These are phyloP conservation scores for Blastocystis sp. DNA, from an alignment of 352 stramenopile genomes.

Conservation along the genomic window DNA sequence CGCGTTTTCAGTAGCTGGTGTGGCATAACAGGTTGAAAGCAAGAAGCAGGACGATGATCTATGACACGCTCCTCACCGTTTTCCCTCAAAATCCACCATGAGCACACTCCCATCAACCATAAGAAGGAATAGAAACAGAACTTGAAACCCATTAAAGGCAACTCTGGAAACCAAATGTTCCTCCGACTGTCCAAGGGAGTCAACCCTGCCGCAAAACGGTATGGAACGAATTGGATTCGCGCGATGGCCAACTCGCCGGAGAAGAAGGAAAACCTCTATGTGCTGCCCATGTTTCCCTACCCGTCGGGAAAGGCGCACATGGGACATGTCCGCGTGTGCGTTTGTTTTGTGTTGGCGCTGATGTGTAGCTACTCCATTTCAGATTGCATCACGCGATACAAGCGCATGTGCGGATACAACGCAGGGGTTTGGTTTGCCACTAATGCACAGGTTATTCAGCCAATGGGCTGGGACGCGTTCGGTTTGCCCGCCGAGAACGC, in stretches of 20 bases:
- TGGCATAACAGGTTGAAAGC: too few relatives aligned
- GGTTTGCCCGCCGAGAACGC: slow-evolving; percentile 98
- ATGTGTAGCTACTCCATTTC: slow-evolving; percentile 81
- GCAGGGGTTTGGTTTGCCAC: slow-evolving; percentile 73
- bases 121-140: too few relatives aligned
- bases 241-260: not conserved
- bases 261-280: slow-evolving; percentile 77
- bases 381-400: slow-evolving; percentile 93
- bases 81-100: too few relatives aligned
- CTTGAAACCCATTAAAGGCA: not conserved
- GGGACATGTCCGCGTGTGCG: slow-evolving; percentile 93
- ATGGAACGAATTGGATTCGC: not conserved
- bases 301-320: slow-evolving; percentile 94
- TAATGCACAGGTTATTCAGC: slow-evolving; percentile 79
- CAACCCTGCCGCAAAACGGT: not conserved
- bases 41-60: too few relatives aligned
- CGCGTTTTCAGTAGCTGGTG: too few relatives aligned
- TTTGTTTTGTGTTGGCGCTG: slow-evolving; percentile 44
- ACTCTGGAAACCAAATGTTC: not conserved
- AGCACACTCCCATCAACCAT: too few relatives aligned
- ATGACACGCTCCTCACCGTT: too few relatives aligned
- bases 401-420: slow-evolving; percentile 91
- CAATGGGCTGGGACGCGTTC: slow-evolving; percentile 99
- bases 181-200: not conserved
- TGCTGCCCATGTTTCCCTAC: slow-evolving; percentile 97